phyloP scores from a whole-genome alignment of 345 rosid species.

The Pelargonium nanum region DNA sequence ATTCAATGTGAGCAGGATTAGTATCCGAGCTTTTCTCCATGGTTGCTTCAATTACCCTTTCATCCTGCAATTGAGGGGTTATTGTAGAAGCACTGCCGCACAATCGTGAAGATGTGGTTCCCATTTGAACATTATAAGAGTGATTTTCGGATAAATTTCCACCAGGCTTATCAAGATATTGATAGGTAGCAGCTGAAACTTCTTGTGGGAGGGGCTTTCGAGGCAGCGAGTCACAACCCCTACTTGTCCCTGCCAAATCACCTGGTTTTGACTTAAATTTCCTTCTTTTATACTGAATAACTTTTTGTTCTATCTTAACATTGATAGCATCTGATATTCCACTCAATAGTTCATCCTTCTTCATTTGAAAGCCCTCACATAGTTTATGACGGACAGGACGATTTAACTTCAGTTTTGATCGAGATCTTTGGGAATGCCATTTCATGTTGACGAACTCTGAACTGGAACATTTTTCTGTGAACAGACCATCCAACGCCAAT shows the following conservation, averaged over 20 bases:
- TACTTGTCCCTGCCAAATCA: conserved; percentile 22
- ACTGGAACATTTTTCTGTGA: conserved; percentile 32
- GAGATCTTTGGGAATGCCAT: conserved; percentile 70
- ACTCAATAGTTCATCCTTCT: conserved; percentile 19
- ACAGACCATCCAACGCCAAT: conserved; percentile 61
- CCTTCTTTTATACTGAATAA: conserved; percentile 78
- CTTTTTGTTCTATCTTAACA: conserved; percentile 34
- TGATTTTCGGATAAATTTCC: conserved; percentile 9
- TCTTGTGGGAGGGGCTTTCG: conserved; percentile 14
- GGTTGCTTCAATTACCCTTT: conserved; percentile 24
- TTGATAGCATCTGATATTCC: conserved; percentile 17
- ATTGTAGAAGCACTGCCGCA: conserved; percentile 10
- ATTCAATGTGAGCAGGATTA: conserved; percentile 18
- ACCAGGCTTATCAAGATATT: conserved; percentile 11
- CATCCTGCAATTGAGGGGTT: conserved; percentile 18
- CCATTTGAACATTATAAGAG: conserved; percentile 4
- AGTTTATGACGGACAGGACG: conserved; percentile 21
- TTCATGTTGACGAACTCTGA: conserved; percentile 36
- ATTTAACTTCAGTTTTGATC: conserved; percentile 49
- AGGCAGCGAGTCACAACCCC: conserved; percentile 11
- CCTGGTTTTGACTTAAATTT: conserved; percentile 39
- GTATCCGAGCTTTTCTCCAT: conserved; percentile 16
- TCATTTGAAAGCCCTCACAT: conserved; percentile 27
- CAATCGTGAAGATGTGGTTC: conserved; percentile 9
- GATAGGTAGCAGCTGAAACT: conserved; percentile 16